Conservation (phyloP, 2,329 filamentous ascomycete species). For the Colletotrichum graminicola region DNA sequence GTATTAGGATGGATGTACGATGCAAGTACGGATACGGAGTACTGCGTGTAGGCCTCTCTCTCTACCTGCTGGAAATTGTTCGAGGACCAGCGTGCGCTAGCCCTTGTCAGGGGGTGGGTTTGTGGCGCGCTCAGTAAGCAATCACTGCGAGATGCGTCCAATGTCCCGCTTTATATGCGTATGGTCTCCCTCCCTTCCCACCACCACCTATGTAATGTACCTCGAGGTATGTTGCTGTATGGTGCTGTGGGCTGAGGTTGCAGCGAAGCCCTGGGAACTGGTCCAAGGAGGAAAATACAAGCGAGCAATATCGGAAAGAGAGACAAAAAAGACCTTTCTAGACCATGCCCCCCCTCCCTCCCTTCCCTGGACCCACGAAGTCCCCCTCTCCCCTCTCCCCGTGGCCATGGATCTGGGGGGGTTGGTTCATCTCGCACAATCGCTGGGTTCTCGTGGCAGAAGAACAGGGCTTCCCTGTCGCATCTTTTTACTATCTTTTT, state of each 20-base stretch:
- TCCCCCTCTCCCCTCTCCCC: not conserved
- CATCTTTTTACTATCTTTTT: not conserved
- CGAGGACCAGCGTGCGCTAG: not conserved
- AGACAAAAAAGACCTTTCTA: slow-evolving; percentile 9
- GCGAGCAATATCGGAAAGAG: slow-evolving; percentile 4
- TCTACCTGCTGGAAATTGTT: not conserved
- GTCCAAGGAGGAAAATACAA: slow-evolving; percentile 20
- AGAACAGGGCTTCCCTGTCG: not conserved
- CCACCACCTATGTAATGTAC: no score
- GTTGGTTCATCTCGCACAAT: slow-evolving; percentile 1
- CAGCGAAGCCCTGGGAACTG: slow-evolving; percentile 8
- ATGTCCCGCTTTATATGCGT: slow-evolving; percentile 4
- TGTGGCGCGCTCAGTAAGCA: slow-evolving; percentile 34
- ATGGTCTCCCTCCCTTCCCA: not conserved
- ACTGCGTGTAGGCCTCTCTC: no score
- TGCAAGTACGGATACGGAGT: no score
- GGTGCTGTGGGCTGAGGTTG: slow-evolving; percentile 17
- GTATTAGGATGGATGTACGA: not conserved
- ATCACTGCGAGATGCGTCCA: not conserved
- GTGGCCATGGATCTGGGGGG: slow-evolving; percentile 1
- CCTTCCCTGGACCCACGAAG: not conserved
- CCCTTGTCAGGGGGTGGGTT: slow-evolving; percentile 5
- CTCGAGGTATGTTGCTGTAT: not conserved
- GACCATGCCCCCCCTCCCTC: not conserved
- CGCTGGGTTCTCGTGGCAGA: not conserved